Evolutionary conservation across 495 filamentous ascomycete species (phyloP).

Genomic region (Elaphomyces granulatus): DNA sequence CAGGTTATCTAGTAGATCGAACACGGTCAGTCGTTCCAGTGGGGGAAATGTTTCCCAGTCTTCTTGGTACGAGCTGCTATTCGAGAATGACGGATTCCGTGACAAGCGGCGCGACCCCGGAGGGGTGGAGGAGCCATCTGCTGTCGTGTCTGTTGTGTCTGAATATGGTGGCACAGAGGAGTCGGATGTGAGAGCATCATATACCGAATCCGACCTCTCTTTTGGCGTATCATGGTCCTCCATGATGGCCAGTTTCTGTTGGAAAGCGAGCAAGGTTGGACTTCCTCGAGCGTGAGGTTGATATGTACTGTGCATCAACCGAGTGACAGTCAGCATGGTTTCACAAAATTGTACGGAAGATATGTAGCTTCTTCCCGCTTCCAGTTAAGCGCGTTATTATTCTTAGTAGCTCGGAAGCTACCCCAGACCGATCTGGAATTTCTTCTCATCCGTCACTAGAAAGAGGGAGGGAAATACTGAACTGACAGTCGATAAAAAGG

Average conservation of each 20-base stretch:
- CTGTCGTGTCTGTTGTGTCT: conserved; percentile 13
- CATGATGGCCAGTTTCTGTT: conserved; percentile 29
- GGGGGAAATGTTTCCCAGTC: conserved; percentile 82
- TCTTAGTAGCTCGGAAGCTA: too few relatives aligned
- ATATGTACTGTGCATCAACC: conserved; percentile 27
- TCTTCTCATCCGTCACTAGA: too few relatives aligned
- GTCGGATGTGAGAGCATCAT: conserved; percentile 19
- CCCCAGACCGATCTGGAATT: too few relatives aligned
- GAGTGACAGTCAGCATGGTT: conserved; percentile 33
- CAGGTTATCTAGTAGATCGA: conserved; percentile 89
- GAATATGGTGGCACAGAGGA: conserved; percentile 15
- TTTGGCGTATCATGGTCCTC: conserved; percentile 18
- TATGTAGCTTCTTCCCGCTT: too few relatives aligned
- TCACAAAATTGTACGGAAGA: too few relatives aligned
- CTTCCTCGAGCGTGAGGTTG: conserved; percentile 22
- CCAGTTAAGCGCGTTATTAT: too few relatives aligned
- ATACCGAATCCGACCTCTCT: conserved; percentile 13
- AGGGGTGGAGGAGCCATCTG: conserved; percentile 21
- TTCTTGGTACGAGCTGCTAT: conserved; percentile 66
- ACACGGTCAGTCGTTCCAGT: conserved; percentile 79
- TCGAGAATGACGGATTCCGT: conserved; percentile 59
- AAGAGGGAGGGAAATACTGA: too few relatives aligned
- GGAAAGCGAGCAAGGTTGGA: conserved; percentile 30
- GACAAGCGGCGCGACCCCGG: conserved; percentile 34
- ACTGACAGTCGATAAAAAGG: too few relatives aligned